Conservation (phyloP, 345 rosid species). For the Erysimum cheiranthoides region DNA sequence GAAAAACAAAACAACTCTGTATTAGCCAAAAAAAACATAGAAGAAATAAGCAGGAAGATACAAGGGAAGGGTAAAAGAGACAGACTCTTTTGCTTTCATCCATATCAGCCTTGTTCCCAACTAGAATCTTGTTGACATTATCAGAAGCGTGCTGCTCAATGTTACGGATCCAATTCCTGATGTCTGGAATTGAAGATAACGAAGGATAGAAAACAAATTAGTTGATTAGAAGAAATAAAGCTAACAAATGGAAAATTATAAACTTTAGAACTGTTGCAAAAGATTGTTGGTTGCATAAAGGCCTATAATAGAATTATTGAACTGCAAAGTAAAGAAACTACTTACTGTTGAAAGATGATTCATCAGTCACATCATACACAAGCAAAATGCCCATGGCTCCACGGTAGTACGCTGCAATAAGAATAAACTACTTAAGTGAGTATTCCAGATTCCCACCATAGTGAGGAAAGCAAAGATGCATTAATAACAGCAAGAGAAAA, state of each 20-base stretch:
- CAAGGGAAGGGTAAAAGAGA: slow-evolving; percentile 23
- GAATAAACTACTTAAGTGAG: slow-evolving; percentile 9
- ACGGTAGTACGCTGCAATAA: slow-evolving; percentile 89
- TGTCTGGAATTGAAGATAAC: slow-evolving; percentile 55
- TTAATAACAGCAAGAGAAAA: neutral
- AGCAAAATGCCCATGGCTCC: slow-evolving; percentile 99
- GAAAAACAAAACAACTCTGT: slow-evolving; percentile 7
- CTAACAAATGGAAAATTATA: neutral
- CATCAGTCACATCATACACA: slow-evolving; percentile 99
- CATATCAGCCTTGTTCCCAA: slow-evolving; percentile 99
- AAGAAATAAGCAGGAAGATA: neutral
- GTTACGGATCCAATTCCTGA: slow-evolving; percentile 98
- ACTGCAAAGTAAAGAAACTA: slow-evolving; percentile 18
- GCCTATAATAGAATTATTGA: slow-evolving; percentile 8
- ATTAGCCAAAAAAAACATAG: slow-evolving; percentile 27
- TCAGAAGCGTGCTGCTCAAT: slow-evolving; percentile 99
- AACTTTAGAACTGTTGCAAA: slow-evolving; percentile 4
- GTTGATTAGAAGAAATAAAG: neutral
- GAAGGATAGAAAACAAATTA: slow-evolving; percentile 3
- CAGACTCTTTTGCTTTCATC: slow-evolving; percentile 99
- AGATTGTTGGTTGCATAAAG: slow-evolving; percentile 16
- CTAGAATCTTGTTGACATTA: slow-evolving; percentile 95
- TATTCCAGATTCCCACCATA: slow-evolving; percentile 16
- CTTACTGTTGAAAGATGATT: slow-evolving; percentile 98
- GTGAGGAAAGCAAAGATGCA: neutral